Conservation (phyloP, 192 early-diverging fungal genomes). For the Gryganskiella cystojenkinii region DNA sequence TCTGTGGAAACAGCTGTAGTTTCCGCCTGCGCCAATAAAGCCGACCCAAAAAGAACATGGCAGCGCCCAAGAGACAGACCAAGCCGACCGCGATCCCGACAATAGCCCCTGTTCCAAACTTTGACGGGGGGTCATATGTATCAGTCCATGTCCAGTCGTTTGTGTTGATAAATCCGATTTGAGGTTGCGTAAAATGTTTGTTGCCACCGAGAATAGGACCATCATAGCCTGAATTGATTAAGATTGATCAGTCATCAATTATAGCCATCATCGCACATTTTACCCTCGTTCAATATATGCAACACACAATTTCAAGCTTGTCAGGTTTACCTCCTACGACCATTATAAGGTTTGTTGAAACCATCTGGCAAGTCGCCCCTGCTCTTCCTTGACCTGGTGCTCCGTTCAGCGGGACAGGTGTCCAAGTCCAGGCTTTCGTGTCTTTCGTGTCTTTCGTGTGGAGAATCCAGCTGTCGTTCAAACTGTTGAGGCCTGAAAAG, state of each 20-base stretch:
- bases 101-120: conserved; percentile 5
- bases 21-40: background rate
- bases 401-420: background rate
- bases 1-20: background rate
- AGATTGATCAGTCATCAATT: too few species aligned
- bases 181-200: conserved; percentile 16
- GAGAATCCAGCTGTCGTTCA: conserved; percentile 30
- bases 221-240: conserved; percentile 1
- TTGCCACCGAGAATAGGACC: background rate
- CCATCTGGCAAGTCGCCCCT: conserved; percentile 25
- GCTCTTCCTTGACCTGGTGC: conserved; percentile 10
- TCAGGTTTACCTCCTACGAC: conserved; percentile 26
- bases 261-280: too few species aligned
- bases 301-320: background rate
- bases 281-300: too few species aligned
- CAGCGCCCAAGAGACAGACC: background rate
- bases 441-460: background rate
- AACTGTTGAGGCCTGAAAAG: background rate
- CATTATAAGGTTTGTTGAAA: conserved; percentile 20
- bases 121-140: background rate
- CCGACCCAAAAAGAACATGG: conserved; percentile 5
- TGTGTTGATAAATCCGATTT: conserved; percentile 37
- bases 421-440: conserved; percentile 16
- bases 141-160: conserved; percentile 9
- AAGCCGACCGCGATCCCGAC: conserved; percentile 10